Base-by-base conservation (phyloP, 2,329 filamentous ascomycete species). In the Monilinia vaccinii-corymbosi region DNA sequence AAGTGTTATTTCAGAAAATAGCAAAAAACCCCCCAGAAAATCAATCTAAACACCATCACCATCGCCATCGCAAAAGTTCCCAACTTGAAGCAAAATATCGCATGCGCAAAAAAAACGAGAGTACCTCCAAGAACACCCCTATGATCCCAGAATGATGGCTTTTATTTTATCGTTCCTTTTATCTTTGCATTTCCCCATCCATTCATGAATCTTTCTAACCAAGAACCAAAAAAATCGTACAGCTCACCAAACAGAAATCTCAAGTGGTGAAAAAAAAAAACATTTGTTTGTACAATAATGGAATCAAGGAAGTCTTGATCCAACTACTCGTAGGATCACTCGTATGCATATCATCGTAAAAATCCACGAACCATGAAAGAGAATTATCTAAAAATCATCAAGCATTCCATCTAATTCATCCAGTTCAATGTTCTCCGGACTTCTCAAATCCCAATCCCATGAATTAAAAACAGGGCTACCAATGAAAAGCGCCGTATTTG, bases 331-430 rank as follows among this genome's bases (percentile, higher is more conserved):
- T 44, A 53, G 51, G 40, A 53, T 53, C 51, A 16, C 25, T 44
- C 51, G 38, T 44, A n/a, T 53, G 51, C 53, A 21, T 48, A 48
- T 47, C 21, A 14, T 48, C 40, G 32, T 46, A 48, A 38, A 34
- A 55, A 31, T 5, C 1, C n/a, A 28, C 10, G 53, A 23, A 14
- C 14, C 40, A 9, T 16, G 25, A 21, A 25, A 28, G 25, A 21
- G 46, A 28, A 44, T 9, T n/a, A 42, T 44, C 58, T 65, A 67
- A 44, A 71, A 90, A 66, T 83, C 86, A 71, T 89, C 86, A 69
- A 97, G 83, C 72, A 97, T 82, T 68, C 88, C 85, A 71, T 97
- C 93, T 28, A 97, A 84, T 78, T 99, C 94, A 50, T 96, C 91
- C 52, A 97, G 83, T 73, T 95, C 91, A 67, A 97, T 87, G 65